These are phyloP conservation scores for Alternaria burnsii DNA, from an alignment of 2,329 filamentous ascomycete species.

Conservation along the genomic window DNA sequence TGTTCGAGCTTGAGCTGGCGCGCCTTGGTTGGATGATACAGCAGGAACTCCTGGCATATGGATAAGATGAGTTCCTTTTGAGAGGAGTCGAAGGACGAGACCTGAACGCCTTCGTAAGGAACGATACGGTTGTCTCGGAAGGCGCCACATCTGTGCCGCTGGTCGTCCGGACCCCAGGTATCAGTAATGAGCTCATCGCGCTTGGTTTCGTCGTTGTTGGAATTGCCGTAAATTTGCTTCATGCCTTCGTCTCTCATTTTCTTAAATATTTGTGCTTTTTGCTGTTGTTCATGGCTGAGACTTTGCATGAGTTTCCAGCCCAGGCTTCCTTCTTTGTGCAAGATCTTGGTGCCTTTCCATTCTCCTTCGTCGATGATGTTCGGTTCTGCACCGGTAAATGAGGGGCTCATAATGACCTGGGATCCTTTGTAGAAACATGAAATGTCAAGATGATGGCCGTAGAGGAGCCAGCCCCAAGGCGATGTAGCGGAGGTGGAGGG, in stretches of 20 bases:
- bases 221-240: constrained; percentile 56
- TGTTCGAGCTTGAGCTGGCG: constrained; percentile 64
- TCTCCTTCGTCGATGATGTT: constrained; percentile 74
- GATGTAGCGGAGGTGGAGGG: constrained; percentile 60
- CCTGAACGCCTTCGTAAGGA: constrained; percentile 72
- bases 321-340: constrained; percentile 69
- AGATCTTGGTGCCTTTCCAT: constrained; percentile 70
- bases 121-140: constrained; percentile 81
- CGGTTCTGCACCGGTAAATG: constrained; percentile 82
- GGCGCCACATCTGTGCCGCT: constrained; percentile 79
- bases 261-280: constrained; percentile 65
- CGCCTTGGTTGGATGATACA: constrained; percentile 70
- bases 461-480: constrained; percentile 78
- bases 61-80: constrained; percentile 65
- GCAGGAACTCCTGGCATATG: constrained; percentile 70
- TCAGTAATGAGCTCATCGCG: constrained; percentile 57
- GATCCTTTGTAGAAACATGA: constrained; percentile 71
- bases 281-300: constrained; percentile 58
- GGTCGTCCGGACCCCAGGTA: constrained; percentile 82
- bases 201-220: constrained; percentile 34
- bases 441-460: constrained; percentile 81
- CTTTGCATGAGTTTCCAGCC: constrained; percentile 76
- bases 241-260: constrained; percentile 70
- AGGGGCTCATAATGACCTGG: constrained; percentile 75
- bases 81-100: constrained; percentile 56